A percentile compares a stretch with the other conserved stretches of the same genome.
These are phyloP conservation scores for Magnaporthiopsis rhizophila DNA, from an alignment of 2,329 filamentous ascomycete species.

Conservation along the genomic window DNA sequence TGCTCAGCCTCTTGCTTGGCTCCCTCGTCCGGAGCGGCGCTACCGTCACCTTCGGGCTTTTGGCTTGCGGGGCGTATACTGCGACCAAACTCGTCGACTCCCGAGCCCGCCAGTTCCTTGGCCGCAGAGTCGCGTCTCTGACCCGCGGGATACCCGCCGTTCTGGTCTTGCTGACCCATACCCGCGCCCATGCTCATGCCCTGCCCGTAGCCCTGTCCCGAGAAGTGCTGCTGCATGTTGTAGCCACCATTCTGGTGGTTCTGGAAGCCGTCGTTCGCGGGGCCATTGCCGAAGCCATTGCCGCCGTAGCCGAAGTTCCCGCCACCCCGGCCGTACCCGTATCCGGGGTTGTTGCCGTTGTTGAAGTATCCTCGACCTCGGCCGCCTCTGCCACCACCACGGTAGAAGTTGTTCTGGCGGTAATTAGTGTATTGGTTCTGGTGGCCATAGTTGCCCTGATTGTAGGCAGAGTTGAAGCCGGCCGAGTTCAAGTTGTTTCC, in stretches of 20 bases:
- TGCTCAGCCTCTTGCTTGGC: background rate
- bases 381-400: constrained; percentile 52
- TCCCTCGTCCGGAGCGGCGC: constrained; percentile 7
- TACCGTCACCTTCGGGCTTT: constrained; percentile 11
- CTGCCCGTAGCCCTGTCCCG: constrained; percentile 1
- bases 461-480: constrained; percentile 70
- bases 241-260: constrained; percentile 17
- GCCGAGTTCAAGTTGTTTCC: constrained; percentile 58
- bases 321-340: constrained; percentile 46
- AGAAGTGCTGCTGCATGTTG: constrained; percentile 15
- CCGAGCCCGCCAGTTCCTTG: constrained; percentile 10
- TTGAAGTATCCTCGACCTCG: constrained; percentile 53
- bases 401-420: constrained; percentile 45
- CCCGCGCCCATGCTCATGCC: constrained; percentile 6
- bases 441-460: constrained; percentile 77
- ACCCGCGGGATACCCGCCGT: background rate
- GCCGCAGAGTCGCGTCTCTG: constrained; percentile 2
- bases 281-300: constrained; percentile 21
- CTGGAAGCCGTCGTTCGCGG: constrained; percentile 20
- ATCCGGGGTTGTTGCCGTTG: constrained; percentile 13
- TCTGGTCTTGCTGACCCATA: background rate
- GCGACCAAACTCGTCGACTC: constrained; percentile 24
- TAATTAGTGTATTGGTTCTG: constrained; percentile 73
- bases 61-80: constrained; percentile 16
- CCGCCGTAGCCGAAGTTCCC: constrained; percentile 31